Evolutionary conservation across 2,329 filamentous ascomycete species (phyloP), one percentile per base, ranked within the genome.

Genomic region (Fusarium metavorans): DNA sequence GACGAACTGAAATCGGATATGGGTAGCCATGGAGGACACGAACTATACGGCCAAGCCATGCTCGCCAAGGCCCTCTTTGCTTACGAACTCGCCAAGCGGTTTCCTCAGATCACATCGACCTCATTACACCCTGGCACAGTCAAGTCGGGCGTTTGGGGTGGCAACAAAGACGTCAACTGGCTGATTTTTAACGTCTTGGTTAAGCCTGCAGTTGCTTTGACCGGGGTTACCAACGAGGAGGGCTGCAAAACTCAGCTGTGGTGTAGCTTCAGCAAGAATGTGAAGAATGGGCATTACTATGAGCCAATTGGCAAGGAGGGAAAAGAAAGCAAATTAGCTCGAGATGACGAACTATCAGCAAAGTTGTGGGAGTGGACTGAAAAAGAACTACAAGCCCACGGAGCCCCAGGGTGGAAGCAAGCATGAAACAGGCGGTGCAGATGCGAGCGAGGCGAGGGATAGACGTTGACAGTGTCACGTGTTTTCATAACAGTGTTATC

Each of bases 341-440:
- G 16, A 16, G 43, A 64, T 32, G 59, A 52, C 14, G 23, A 50
- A 25, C 34, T 59, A 10, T 18, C 39, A 5, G 16, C 30, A 5
- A 64, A 59, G 20, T 23, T 68, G 16, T 68, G 52, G 60, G 60
- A 68, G 32, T 68, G 52, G 59, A 64, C 59, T 13, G 39, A 41
- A 10, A 39, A 50, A 11, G 59, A 64, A 34, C n/a, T 56, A 20
- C n/a, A 16, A 18, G 25, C 41, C 5, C 61, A 65, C 30, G 61
- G 45, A 6, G 34, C 56, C 6, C 45, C 43, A 6, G 43, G 27
- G n/a, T 60, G 66, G 66, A 52, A 52, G 16, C 13, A 52, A 27
- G 48, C 16, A 10, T 52, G 48, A 52, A 39, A 39, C 37, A 39
- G 37, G 37, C 37, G 37, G 37, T 13, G 16, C 16, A 39, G 37